Evolutionary conservation across 202 grass and related monocot genomes (phyloP).

Genomic region (Miscanthus sacchariflorus): DNA sequence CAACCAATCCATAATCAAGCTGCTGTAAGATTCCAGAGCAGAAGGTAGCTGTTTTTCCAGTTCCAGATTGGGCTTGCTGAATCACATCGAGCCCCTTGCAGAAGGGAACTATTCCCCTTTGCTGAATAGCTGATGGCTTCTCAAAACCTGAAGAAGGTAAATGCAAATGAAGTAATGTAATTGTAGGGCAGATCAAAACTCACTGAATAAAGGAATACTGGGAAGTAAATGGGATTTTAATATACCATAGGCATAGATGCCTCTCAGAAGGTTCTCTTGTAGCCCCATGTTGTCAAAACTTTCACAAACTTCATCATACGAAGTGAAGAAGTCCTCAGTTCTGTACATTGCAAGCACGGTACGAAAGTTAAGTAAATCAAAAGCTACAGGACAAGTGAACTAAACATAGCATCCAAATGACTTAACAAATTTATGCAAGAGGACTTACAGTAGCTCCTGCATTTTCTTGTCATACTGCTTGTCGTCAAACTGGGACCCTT

Average conservation of each 20-base stretch:
- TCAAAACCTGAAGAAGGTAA: slow-evolving; percentile 58
- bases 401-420: not conserved
- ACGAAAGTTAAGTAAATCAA: not conserved
- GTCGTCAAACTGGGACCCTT: slow-evolving; percentile 83
- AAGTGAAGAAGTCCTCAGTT: slow-evolving; percentile 60
- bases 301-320: slow-evolving; percentile 69
- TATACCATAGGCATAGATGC: slow-evolving; percentile 78
- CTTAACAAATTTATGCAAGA: not conserved
- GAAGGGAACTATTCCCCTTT: slow-evolving; percentile 77
- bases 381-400: not conserved
- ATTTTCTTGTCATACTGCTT: slow-evolving; percentile 84
- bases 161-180: not conserved
- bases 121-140: slow-evolving; percentile 80
- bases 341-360: slow-evolving; percentile 16
- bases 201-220: not conserved
- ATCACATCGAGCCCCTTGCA: slow-evolving; percentile 79
- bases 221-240: not conserved
- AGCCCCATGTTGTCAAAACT: slow-evolving; percentile 70
- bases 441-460: slow-evolving; percentile 71
- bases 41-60: slow-evolving; percentile 78
- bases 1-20: slow-evolving; percentile 65
- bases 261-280: slow-evolving; percentile 72
- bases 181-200: not conserved
- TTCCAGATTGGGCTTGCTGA: slow-evolving; percentile 76
- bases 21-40: slow-evolving; percentile 80